These are phyloP conservation scores for Spergularia marina DNA, from an alignment of 148 eudicot species.

Conservation along the genomic window DNA sequence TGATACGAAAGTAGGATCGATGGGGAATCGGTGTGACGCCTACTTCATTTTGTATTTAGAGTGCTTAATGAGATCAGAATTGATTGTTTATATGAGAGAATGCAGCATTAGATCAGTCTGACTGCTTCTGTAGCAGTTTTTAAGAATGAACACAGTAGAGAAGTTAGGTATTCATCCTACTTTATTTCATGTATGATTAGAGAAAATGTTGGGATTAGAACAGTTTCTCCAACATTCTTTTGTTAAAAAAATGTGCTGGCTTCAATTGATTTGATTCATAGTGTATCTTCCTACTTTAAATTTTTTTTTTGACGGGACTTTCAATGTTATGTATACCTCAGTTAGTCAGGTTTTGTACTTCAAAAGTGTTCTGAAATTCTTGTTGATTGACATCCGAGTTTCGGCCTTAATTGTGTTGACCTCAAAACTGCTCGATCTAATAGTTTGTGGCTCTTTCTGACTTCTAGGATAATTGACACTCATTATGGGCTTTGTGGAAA, in stretches of 20 bases:
- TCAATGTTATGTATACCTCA: background rate
- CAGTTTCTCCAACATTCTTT: background rate
- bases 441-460: slow-evolving; percentile 13
- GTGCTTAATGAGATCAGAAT: background rate
- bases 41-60: background rate
- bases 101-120: background rate
- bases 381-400: slow-evolving; percentile 7
- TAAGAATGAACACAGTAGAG: background rate
- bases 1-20: background rate
- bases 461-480: slow-evolving; percentile 30
- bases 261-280: background rate
- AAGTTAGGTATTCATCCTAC: no score
- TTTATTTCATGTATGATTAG: no score
- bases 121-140: background rate
- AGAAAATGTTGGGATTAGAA: no score
- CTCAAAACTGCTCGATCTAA: slow-evolving; percentile 9
- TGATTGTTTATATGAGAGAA: background rate
- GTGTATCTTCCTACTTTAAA: background rate
- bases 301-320: background rate
- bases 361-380: background rate
- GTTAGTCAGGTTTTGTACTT: background rate
- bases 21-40: background rate
- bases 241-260: background rate
- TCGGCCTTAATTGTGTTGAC: background rate
- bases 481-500: slow-evolving; percentile 59